Evolutionary conservation across 176 grass and related monocot genomes (phyloP).

Genomic region (Carex scoparia): DNA sequence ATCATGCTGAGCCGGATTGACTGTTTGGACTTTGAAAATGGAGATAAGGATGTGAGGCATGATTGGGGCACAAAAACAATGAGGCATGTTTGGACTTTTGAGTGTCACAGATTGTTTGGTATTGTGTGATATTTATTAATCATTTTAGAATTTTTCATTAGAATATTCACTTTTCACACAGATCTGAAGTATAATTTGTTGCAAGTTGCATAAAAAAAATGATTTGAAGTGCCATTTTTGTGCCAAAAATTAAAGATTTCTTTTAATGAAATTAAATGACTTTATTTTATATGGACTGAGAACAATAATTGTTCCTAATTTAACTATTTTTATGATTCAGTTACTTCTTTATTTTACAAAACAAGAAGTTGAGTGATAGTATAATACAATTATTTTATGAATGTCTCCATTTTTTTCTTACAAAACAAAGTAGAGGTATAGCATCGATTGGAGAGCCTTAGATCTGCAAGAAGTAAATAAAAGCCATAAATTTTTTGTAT

Average conservation of each 20-base stretch:
- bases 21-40: too few species aligned
- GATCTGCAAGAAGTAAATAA: background rate
- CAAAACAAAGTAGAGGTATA: background rate
- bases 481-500: background rate
- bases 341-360: background rate
- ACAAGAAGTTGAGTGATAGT: background rate
- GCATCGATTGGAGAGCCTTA: background rate
- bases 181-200: background rate
- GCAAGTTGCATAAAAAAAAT: background rate
- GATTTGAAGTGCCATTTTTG: background rate
- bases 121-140: background rate
- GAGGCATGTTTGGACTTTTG: too few species aligned
- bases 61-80: too few species aligned
- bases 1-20: too few species aligned
- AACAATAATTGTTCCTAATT: background rate
- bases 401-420: background rate
- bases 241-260: background rate
- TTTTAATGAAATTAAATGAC: conserved; percentile 7
- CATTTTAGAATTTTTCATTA: background rate
- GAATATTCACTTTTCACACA: background rate
- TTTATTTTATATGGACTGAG: background rate
- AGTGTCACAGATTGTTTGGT: background rate
- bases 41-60: too few species aligned
- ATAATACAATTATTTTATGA: background rate
- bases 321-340: background rate